Percentiles rank a stretch among this genome's conserved stretches.
phyloP scores from a whole-genome alignment of 75 land plant genomes.

The Isoetes taiwanensis region DNA sequence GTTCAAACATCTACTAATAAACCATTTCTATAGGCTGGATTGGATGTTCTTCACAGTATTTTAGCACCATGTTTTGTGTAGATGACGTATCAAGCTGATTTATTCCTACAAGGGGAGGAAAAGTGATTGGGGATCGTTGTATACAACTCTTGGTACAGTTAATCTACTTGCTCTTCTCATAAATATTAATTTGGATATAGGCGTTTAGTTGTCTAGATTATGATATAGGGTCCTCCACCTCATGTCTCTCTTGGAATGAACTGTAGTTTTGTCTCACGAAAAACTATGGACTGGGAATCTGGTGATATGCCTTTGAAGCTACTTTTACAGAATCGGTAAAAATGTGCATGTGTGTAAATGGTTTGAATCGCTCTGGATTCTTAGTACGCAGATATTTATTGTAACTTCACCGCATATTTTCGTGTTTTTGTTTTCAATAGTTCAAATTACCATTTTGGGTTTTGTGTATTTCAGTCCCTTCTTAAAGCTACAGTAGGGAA shows the following conservation, averaged over 20 bases:
- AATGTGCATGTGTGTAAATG: neutral
- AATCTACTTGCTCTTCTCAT: neutral
- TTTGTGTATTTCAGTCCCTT: slow-evolving; percentile 16
- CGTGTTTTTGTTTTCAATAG: neutral
- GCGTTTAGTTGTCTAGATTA: neutral
- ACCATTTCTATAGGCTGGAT: neutral
- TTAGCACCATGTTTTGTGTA: neutral
- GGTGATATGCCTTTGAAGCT: neutral
- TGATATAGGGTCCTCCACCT: neutral
- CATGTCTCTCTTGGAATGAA: neutral
- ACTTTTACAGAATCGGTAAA: too few species aligned
- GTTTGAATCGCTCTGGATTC: neutral
- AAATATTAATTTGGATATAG: neutral
- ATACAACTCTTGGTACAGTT: slow-evolving; percentile 20
- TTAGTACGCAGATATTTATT: neutral
- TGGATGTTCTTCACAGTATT: neutral
- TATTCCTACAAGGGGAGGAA: slow-evolving; percentile 14
- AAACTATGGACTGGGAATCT: neutral
- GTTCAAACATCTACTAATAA: neutral
- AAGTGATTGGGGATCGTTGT: slow-evolving; percentile 23
- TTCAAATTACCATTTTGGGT: neutral
- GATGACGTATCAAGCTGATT: slow-evolving; percentile 26
- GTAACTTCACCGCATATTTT: neutral
- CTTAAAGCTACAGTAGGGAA: slow-evolving; percentile 30
- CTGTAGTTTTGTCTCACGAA: neutral